Evolutionary conservation across 2,329 filamentous ascomycete genomes (phyloP).

Genomic region (Monosporascus sp.): DNA sequence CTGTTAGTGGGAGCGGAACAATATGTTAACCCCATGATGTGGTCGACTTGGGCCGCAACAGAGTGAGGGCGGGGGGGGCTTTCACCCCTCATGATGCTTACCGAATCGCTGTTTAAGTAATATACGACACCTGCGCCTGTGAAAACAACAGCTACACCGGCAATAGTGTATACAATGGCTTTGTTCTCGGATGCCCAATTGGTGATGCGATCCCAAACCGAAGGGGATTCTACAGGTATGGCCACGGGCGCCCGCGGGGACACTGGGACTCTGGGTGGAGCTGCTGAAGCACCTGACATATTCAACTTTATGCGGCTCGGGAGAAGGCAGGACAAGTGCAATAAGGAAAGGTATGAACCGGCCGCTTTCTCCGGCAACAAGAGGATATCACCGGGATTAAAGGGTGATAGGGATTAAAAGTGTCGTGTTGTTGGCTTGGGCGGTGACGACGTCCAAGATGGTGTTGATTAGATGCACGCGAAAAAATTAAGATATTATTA

Average conservation of each 20-base stretch:
- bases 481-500: not conserved
- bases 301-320: slow-evolving; percentile 5
- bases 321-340: no score
- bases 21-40: slow-evolving; percentile 6
- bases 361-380: no score
- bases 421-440: no score
- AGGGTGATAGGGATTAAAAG: no score
- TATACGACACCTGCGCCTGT: slow-evolving; percentile 90
- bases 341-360: no score
- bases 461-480: not conserved
- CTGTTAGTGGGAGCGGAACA: slow-evolving; percentile 19
- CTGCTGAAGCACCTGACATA: slow-evolving; percentile 33
- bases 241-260: slow-evolving; percentile 36
- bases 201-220: slow-evolving; percentile 84
- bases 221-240: slow-evolving; percentile 51
- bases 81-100: slow-evolving; percentile 29
- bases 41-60: slow-evolving; percentile 1
- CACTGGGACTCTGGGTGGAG: slow-evolving; percentile 39
- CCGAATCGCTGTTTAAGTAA: slow-evolving; percentile 65
- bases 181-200: slow-evolving; percentile 95
- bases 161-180: slow-evolving; percentile 90
- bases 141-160: slow-evolving; percentile 86
- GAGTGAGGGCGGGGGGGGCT: not conserved
- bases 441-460: no score
- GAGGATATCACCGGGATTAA: no score